A percentile compares a stretch with the other conserved stretches of the same genome.
Evolutionary conservation across 169 alveolate genomes (phyloP).

Genomic region (Plasmodium falciparum): DNA sequence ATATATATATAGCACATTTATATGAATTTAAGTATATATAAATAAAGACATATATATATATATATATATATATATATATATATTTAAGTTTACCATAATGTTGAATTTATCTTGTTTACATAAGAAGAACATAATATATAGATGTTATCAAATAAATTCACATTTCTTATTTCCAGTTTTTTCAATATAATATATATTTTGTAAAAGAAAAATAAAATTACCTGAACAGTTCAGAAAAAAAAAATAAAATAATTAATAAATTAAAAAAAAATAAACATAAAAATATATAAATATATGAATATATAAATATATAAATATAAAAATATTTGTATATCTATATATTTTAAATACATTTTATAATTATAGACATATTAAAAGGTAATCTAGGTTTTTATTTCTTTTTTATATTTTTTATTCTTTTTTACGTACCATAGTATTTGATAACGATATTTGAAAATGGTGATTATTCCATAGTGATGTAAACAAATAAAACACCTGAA

Average conservation of each 20-base stretch:
- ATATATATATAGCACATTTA: background rate
- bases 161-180: conserved; percentile 65
- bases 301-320: background rate
- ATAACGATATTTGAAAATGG: conserved; percentile 48
- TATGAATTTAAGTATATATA: too few species aligned
- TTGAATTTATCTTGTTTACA: conserved; percentile 70
- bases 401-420: conserved; percentile 25
- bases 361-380: too few species aligned
- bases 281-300: too few species aligned
- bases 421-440: conserved; percentile 63
- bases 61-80: conserved; percentile 2
- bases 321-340: conserved; percentile 2
- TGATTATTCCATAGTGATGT: conserved; percentile 67
- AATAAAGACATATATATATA: background rate
- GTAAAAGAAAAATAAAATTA: conserved; percentile 58
- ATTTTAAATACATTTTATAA: too few species aligned
- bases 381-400: background rate
- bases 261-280: background rate
- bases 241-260: background rate
- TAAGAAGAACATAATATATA: conserved; percentile 60
- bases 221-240: conserved; percentile 63
- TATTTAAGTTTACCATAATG: conserved; percentile 45
- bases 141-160: conserved; percentile 71
- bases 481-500: conserved; percentile 50
- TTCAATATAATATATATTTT: conserved; percentile 63